A percentile compares a stretch with the other conserved stretches of the same genome.
These are phyloP conservation scores for Geranium brycei DNA, from an alignment of 345 rosid genomes.

Conservation along the genomic window DNA sequence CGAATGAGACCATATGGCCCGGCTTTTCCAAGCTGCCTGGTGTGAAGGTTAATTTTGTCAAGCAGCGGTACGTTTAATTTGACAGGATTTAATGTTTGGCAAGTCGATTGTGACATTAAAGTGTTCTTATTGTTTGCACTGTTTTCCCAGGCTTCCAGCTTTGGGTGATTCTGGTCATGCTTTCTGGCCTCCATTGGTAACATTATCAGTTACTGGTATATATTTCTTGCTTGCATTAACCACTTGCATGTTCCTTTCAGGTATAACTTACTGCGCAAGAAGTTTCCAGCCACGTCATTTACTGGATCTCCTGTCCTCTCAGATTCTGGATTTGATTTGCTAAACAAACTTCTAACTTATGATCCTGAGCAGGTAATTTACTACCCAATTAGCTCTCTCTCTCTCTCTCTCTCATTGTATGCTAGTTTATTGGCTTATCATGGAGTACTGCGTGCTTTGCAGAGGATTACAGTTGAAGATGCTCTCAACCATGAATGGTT, in stretches of 20 bases:
- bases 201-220: background rate
- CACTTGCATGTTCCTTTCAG: constrained; percentile 19
- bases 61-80: constrained; percentile 56
- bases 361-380: constrained; percentile 75
- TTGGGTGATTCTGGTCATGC: constrained; percentile 77
- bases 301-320: constrained; percentile 96
- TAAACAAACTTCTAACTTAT: constrained; percentile 84
- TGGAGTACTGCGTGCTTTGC: constrained; percentile 17
- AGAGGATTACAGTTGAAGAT: constrained; percentile 84
- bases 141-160: constrained; percentile 73
- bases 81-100: background rate
- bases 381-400: background rate
- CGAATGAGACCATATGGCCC: constrained; percentile 94
- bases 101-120: constrained; percentile 12
- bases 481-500: constrained; percentile 99
- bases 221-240: constrained; percentile 1
- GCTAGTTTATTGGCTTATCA: background rate
- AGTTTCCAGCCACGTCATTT: constrained; percentile 90
- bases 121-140: background rate
- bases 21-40: constrained; percentile 91
- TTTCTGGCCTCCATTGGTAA: constrained; percentile 34
- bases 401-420: background rate
- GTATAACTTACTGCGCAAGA: constrained; percentile 89
- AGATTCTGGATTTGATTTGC: constrained; percentile 94
- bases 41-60: constrained; percentile 91